These are phyloP conservation scores for Acrasis kona DNA, from an alignment of 78 protist species.

Conservation along the genomic window DNA sequence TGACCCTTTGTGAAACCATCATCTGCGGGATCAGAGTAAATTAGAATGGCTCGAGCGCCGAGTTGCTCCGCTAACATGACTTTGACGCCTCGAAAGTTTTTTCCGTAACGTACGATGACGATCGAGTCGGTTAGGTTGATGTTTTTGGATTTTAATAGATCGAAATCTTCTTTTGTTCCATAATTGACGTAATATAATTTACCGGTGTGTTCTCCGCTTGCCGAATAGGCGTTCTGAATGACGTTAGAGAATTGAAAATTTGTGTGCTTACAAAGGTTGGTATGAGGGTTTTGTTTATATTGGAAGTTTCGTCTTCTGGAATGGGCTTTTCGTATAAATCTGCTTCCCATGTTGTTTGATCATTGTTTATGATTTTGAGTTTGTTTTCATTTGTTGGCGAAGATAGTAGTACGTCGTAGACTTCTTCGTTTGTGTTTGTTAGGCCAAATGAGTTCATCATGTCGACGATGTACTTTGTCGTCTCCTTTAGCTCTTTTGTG, in stretches of 20 bases:
- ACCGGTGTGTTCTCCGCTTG: neutral
- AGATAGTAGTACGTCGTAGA: neutral
- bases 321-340: neutral
- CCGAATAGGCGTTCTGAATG: neutral
- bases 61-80: neutral
- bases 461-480: neutral
- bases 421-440: neutral
- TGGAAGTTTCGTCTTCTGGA: neutral
- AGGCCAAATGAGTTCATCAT: neutral
- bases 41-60: constrained; percentile 13
- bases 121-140: constrained; percentile 2
- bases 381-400: neutral
- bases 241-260: too few relatives aligned
- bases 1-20: constrained; percentile 30
- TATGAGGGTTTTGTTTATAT: neutral
- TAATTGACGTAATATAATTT: constrained; percentile 30
- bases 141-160: neutral
- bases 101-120: constrained; percentile 35
- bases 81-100: constrained; percentile 34
- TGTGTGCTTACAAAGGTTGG: too few relatives aligned
- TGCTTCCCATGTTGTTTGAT: neutral
- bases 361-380: neutral
- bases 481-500: neutral
- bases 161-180: constrained; percentile 32
- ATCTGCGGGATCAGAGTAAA: constrained; percentile 35